Evolutionary conservation across 805 yeast species (phyloP), one percentile per base, ranked within the genome.

Genomic region (Scheffersomyces lignosus): DNA sequence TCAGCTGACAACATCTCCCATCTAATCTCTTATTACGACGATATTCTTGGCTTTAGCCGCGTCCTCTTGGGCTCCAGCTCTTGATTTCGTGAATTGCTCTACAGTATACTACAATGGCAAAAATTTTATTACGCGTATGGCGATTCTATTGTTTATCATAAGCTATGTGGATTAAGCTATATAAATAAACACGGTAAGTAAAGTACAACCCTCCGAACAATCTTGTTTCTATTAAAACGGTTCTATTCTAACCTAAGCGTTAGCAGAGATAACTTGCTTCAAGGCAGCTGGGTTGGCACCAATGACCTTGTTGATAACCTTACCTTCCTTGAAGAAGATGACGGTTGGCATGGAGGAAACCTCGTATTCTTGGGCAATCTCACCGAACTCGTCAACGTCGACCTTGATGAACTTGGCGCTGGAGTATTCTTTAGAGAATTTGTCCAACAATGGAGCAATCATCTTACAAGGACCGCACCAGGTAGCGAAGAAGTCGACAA

Each of bases 391-490:
- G 61, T 93, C 98, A 46, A 90, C 96, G 58, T 91, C 98, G 37
- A 93, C 80, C 77, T 91, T 89, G 78, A 77, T 75, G 77, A 93
- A 91, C 52, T 74, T 77, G 52, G 83, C 87, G 37, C 71, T 66
- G 18, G 81, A 47, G 78, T 81, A 82, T 63, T 81, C 78, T 31
- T 66, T 63, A 29, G 89, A 71, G 58, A 90, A 83, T 64, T 84
- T 83, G 60, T 90, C 96, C 52, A 91, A 71, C 71, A 87, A 71
- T 53, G 99, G 99, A 38, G 96, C 90, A 68, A 93, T 84, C 81
- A 87, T 87, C 78, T 91, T 93, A 77, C 99, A 91, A 45, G 99
- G 98, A 52, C 97, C 97, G 70, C 99, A 91, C 97, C 98, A 93
- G 44, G 90, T 81, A 54, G 98, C 98, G 60, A 79, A 90, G 74